Percentiles rank a stretch among this genome's conserved stretches.
These are phyloP conservation scores for Fraxinus excelsior DNA, from an alignment of 257 asterid species.

Conservation along the genomic window DNA sequence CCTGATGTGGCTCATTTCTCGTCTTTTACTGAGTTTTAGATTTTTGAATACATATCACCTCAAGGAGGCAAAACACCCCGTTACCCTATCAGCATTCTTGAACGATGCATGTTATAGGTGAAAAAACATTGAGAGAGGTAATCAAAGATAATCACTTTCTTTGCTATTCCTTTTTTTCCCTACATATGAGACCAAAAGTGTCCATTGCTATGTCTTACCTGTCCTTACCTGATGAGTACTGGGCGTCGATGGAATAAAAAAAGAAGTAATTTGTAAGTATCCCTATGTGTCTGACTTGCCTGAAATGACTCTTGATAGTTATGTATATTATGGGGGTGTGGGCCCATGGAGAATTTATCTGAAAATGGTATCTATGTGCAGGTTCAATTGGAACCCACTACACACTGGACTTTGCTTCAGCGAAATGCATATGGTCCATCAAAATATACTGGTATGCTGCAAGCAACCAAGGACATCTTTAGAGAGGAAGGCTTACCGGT, in stretches of 20 bases:
- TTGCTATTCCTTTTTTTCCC: neutral
- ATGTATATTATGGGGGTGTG: neutral
- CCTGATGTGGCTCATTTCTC: neutral
- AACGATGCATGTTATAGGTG: neutral
- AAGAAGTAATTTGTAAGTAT: neutral
- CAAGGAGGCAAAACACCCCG: neutral
- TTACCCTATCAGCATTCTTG: neutral
- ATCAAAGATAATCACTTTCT: neutral
- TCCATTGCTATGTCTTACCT: neutral
- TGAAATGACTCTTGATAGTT: neutral
- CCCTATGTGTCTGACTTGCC: neutral
- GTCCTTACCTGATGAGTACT: neutral
- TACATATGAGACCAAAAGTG: neutral
- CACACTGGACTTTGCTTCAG: constrained; percentile 75
- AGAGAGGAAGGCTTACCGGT: constrained; percentile 96
- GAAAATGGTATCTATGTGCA: constrained; percentile 27
- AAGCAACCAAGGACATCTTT: constrained; percentile 86
- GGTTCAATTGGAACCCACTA: constrained; percentile 97
- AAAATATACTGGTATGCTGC: constrained; percentile 84
- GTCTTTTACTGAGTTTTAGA: neutral
- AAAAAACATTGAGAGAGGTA: neutral
- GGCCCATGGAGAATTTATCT: constrained; percentile 3
- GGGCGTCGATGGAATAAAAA: neutral
- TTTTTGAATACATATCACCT: neutral
- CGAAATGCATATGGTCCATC: constrained; percentile 53